Conservation (phyloP, 2,329 filamentous ascomycete genomes). For the Emmonsiellopsis sp. region DNA sequence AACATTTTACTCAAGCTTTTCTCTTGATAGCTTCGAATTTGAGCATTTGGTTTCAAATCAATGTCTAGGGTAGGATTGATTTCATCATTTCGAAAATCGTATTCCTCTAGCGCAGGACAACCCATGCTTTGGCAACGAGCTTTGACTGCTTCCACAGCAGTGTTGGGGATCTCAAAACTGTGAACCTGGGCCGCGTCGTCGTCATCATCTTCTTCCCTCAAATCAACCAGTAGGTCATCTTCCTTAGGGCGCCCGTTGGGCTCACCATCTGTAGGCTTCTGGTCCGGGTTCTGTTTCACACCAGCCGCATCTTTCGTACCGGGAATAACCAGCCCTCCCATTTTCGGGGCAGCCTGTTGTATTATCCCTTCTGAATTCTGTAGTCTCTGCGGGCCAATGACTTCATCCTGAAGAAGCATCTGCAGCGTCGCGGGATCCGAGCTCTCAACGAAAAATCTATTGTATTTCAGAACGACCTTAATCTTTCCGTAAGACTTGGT, state of each 20-base stretch:
- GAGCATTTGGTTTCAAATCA: conserved; percentile 76
- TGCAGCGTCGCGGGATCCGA: conserved; percentile 80
- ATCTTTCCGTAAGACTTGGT: conserved; percentile 92
- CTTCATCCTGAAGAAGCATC: conserved; percentile 70
- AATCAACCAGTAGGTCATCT: conserved; percentile 60
- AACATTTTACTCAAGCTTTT: conserved; percentile 99
- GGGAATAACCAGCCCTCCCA: conserved; percentile 80
- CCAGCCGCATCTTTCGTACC: conserved; percentile 90
- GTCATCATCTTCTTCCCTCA: conserved; percentile 69
- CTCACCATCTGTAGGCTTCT: conserved; percentile 20
- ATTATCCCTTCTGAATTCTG: conserved; percentile 65
- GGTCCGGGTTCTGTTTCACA: conserved; percentile 59
- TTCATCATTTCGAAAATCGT: conserved; percentile 89
- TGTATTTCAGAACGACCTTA: conserved; percentile 88
- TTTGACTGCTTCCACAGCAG: conserved; percentile 74
- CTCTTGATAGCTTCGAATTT: conserved; percentile 92
- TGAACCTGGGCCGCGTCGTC: conserved; percentile 83
- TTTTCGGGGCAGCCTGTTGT: conserved; percentile 72
- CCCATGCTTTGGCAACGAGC: conserved; percentile 81
- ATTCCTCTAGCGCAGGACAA: conserved; percentile 86
- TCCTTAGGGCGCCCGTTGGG: conserved; percentile 42
- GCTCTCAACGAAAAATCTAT: conserved; percentile 88
- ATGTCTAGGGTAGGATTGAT: conserved; percentile 88
- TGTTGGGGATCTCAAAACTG: conserved; percentile 80
- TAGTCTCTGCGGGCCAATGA: conserved; percentile 70